These are phyloP conservation scores for Noccaea caerulescens DNA, from an alignment of 345 rosid species.

Conservation along the genomic window DNA sequence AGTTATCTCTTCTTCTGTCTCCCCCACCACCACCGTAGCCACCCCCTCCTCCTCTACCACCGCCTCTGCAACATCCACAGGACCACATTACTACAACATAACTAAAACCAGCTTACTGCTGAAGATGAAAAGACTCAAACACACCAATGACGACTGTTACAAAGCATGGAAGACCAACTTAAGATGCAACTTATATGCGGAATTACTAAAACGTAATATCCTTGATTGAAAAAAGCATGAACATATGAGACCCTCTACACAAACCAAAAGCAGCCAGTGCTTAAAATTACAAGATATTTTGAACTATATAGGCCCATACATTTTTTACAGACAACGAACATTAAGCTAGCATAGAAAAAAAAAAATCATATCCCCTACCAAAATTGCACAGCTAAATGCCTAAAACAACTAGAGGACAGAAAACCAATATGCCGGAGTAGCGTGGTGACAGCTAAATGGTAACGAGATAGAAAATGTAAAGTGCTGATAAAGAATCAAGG, in stretches of 20 bases:
- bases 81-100: conserved; percentile 27
- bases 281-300: not conserved
- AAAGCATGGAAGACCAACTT: conserved; percentile 10
- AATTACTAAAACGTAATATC: not conserved
- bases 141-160: not conserved
- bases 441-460: conserved; percentile 9
- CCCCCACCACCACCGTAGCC: conserved; percentile 80
- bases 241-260: conserved; percentile 2
- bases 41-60: conserved; percentile 59
- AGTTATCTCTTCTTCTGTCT: conserved; percentile 80
- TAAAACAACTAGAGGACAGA: not conserved
- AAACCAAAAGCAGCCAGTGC: conserved; percentile 18
- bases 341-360: not conserved
- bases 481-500: conserved; percentile 15
- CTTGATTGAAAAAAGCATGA: not conserved
- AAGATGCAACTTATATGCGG: conserved; percentile 4
- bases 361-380: not conserved
- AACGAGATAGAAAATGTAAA: not conserved
- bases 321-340: not conserved
- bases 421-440: not conserved
- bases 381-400: not conserved
- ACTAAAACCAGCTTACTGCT: not conserved
- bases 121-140: conserved; percentile 1
- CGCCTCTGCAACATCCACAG: conserved; percentile 49
- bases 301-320: not conserved